Evolutionary conservation across 2,329 filamentous ascomycete species (phyloP).

Genomic region (Akanthomyces muscarius): DNA sequence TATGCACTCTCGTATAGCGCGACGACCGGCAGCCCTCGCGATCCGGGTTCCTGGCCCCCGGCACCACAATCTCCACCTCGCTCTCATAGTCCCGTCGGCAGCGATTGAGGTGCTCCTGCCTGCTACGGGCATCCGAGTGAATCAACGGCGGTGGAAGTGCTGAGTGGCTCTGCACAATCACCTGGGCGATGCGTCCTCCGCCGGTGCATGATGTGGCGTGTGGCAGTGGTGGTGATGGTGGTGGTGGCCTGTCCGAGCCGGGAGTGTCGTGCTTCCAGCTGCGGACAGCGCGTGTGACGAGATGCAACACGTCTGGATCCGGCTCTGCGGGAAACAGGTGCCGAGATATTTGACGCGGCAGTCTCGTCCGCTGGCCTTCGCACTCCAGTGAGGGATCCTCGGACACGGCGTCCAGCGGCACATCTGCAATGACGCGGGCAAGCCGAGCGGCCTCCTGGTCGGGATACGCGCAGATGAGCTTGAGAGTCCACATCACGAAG

Average conservation of each 20-base stretch:
- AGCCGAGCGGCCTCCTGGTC: slow-evolving; percentile 70
- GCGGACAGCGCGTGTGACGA: slow-evolving; percentile 57
- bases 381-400: slow-evolving; percentile 51
- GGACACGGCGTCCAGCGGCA: slow-evolving; percentile 56
- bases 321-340: slow-evolving; percentile 62
- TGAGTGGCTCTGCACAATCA: neutral
- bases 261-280: slow-evolving; percentile 31
- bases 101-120: slow-evolving; percentile 3
- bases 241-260: neutral
- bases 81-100: neutral
- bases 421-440: slow-evolving; percentile 60
- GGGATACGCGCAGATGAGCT: slow-evolving; percentile 71
- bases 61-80: neutral
- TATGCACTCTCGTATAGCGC: neutral
- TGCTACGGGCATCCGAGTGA: slow-evolving; percentile 1
- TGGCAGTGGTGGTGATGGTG: neutral
- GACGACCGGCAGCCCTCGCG: neutral
- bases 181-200: too few relatives aligned
- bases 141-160: neutral
- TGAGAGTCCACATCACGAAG: slow-evolving; percentile 67
- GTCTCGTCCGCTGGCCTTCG: slow-evolving; percentile 59
- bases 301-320: slow-evolving; percentile 54
- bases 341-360: slow-evolving; percentile 74
- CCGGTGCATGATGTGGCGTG: too few relatives aligned
- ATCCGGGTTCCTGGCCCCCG: neutral